Conservation (phyloP, 1,284 basidiomycete species). For the Tilletia indica region DNA sequence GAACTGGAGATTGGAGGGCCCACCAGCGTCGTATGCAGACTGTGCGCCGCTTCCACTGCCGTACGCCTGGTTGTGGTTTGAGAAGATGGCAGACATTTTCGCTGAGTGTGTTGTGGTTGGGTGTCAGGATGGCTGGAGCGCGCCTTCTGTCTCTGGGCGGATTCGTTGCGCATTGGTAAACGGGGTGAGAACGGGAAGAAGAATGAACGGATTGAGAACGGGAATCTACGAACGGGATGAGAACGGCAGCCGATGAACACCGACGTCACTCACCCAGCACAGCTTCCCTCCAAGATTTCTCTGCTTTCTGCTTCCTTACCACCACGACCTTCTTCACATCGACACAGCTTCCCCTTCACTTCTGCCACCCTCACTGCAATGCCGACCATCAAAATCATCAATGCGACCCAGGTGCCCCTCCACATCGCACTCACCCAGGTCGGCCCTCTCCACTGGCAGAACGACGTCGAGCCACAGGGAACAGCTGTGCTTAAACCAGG, state of each 20-base stretch:
- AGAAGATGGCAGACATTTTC: conserved; percentile 16
- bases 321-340: background rate
- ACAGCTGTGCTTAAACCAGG: conserved; percentile 34
- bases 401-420: conserved; percentile 44
- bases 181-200: too few species aligned
- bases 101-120: background rate
- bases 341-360: background rate
- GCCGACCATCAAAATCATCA: conserved; percentile 43
- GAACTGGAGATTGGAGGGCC: conserved; percentile 27
- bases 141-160: background rate
- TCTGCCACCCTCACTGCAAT: conserved; percentile 25
- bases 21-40: background rate
- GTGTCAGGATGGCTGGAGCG: background rate
- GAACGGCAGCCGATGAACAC: background rate
- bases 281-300: background rate
- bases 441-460: conserved; percentile 45
- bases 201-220: too few species aligned
- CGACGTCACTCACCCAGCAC: too few species aligned
- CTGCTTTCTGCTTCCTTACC: background rate
- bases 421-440: conserved; percentile 45
- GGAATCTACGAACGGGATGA: too few species aligned
- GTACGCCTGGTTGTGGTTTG: conserved; percentile 12
- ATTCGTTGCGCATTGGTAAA: too few species aligned
- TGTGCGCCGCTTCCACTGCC: conserved; percentile 1
- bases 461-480: conserved; percentile 31